Conservation (phyloP, 1,284 basidiomycete species). For the Tilletia walkeri region DNA sequence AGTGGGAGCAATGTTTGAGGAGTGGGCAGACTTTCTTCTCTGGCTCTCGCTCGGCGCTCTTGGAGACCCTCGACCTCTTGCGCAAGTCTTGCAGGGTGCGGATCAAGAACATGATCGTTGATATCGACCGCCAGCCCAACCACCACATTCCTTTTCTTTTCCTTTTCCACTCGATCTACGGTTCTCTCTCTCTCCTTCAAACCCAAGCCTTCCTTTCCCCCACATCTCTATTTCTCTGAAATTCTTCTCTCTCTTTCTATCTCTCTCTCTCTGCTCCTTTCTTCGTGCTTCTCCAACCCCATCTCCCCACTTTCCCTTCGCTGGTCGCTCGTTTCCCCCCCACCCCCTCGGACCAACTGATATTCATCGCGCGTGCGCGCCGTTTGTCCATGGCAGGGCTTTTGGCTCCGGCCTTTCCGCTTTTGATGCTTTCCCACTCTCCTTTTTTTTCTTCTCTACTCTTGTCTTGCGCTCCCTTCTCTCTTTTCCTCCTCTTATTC, state of each 20-base stretch:
- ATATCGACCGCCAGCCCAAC: not conserved
- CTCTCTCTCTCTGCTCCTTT: too few species aligned
- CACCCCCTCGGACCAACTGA: not conserved
- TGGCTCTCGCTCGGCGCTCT: not conserved
- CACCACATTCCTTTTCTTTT: not conserved
- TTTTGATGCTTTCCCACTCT: not conserved
- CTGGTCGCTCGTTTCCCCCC: too few species aligned
- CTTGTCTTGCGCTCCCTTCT: not conserved
- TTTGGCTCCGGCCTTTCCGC: not conserved
- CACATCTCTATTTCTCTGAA: too few species aligned
- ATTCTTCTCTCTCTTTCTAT: too few species aligned
- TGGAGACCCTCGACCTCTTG: not conserved
- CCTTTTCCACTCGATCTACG: too few species aligned
- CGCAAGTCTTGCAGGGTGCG: not conserved
- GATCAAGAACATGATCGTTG: not conserved
- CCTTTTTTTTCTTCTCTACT: not conserved
- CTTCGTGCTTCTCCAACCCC: too few species aligned
- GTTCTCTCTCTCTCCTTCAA: too few species aligned
- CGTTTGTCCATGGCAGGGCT: too few species aligned
- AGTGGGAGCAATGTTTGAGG: slow-evolving; percentile 26
- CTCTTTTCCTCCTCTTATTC: not conserved
- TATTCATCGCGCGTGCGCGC: not conserved
- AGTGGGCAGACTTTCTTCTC: not conserved
- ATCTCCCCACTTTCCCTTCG: too few species aligned
- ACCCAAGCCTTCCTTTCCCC: too few species aligned